phyloP scores from a whole-genome alignment of 345 rosid genomes.

The Salix koriyanagi region DNA sequence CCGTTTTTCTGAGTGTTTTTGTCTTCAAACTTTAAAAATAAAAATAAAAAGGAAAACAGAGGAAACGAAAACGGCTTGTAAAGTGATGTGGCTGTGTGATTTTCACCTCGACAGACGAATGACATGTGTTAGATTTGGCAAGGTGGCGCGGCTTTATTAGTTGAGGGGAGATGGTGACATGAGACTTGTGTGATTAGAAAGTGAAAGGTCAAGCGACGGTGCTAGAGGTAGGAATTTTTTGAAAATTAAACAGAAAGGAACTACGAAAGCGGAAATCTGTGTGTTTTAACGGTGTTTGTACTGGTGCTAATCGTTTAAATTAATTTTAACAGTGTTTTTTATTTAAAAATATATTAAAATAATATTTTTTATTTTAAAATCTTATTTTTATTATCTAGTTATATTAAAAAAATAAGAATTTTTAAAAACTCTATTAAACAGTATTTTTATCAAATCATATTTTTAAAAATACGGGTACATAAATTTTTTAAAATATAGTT shows the following conservation, averaged over 20 bases:
- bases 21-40: not conserved
- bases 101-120: not conserved
- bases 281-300: not conserved
- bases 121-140: not conserved
- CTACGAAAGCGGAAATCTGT: not conserved
- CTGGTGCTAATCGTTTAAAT: no score
- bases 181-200: not conserved
- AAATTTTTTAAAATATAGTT: no score
- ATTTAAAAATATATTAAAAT: no score
- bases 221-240: constrained; percentile 3
- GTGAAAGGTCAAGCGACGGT: not conserved
- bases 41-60: no score
- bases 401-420: no score
- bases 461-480: no score
- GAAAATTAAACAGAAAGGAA: not conserved
- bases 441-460: no score
- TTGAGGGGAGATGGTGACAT: not conserved
- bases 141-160: not conserved
- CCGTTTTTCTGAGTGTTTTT: not conserved
- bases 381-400: no score
- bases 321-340: no score
- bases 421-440: no score
- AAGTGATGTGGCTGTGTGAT: not conserved
- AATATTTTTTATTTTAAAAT: no score
- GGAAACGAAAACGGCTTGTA: not conserved